Percentiles rank a stretch among this genome's conserved stretches.
These are phyloP conservation scores for Exutisphaerella laricina DNA, from an alignment of 2,329 filamentous ascomycete species.

Conservation along the genomic window DNA sequence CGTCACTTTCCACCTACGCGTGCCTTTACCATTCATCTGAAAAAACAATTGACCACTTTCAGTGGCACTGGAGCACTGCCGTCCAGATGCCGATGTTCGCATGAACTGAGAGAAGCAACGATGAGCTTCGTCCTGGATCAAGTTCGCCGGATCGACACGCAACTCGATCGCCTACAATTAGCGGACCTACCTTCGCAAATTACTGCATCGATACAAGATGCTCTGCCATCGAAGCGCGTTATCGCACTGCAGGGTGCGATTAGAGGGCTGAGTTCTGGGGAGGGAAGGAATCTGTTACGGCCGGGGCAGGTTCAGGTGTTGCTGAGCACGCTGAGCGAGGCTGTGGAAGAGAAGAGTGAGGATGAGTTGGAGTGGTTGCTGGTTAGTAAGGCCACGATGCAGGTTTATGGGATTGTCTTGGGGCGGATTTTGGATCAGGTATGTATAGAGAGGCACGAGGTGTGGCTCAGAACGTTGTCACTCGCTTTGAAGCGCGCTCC, in stretches of 20 bases:
- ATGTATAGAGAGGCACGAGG: no score
- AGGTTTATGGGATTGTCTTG: constrained; percentile 77
- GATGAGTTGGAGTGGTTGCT: constrained; percentile 85
- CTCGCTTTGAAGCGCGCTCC: no score
- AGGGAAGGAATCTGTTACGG: constrained; percentile 22
- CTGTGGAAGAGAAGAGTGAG: constrained; percentile 39
- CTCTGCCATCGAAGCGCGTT: constrained; percentile 23
- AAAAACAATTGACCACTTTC: background rate
- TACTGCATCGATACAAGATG: constrained; percentile 2
- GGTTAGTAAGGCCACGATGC: constrained; percentile 85
- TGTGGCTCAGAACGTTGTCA: no score
- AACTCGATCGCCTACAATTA: constrained; percentile 54
- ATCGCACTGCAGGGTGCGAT: constrained; percentile 31
- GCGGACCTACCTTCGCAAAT: constrained; percentile 27
- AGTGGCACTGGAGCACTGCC: background rate
- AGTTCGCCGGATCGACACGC: constrained; percentile 52
- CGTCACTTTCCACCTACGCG: no score
- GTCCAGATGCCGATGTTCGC: no score
- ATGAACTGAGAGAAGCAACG: no score
- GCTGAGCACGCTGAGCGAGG: constrained; percentile 11
- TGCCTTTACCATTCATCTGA: no score
- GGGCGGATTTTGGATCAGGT: constrained; percentile 71
- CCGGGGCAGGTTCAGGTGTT: constrained; percentile 11
- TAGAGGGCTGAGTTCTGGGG: constrained; percentile 25
- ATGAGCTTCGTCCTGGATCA: constrained; percentile 42